These are phyloP conservation scores for Zychaea mexicana DNA, from an alignment of 371 early-diverging fungal genomes.

Conservation along the genomic window DNA sequence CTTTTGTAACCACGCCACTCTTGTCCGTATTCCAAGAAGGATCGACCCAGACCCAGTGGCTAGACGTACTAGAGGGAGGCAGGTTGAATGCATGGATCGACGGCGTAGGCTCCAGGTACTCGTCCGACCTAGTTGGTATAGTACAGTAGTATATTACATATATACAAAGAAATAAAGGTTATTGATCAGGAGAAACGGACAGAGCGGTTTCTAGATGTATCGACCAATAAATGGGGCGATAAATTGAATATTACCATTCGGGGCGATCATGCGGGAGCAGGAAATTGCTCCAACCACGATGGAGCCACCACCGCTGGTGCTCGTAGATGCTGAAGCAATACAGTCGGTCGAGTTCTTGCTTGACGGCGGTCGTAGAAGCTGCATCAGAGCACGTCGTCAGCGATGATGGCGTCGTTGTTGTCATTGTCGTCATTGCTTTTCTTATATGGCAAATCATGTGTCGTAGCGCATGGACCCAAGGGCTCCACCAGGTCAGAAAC, in stretches of 20 bases:
- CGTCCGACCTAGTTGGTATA: slow-evolving; percentile 26
- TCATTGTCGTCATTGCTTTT: background rate
- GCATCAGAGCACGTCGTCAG: background rate
- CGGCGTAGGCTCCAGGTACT: slow-evolving; percentile 24
- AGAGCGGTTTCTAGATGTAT: too few relatives aligned
- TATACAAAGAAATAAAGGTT: too few relatives aligned
- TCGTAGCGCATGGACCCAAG: slow-evolving; percentile 10
- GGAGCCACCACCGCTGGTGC: slow-evolving; percentile 38
- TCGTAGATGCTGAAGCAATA: slow-evolving; percentile 30
- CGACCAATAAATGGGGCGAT: background rate
- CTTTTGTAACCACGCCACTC: slow-evolving; percentile 3
- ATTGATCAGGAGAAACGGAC: too few relatives aligned
- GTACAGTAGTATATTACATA: background rate
- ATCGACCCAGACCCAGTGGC: slow-evolving; percentile 17
- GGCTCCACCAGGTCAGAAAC: slow-evolving; percentile 10
- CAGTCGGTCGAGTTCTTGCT: slow-evolving; percentile 9
- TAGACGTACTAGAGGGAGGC: slow-evolving; percentile 16
- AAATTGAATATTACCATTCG: slow-evolving; percentile 24
- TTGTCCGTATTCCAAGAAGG: slow-evolving; percentile 17
- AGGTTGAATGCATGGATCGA: slow-evolving; percentile 21
- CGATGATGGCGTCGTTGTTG: background rate
- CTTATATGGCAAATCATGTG: background rate
- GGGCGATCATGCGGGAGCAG: slow-evolving; percentile 29
- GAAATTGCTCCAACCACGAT: slow-evolving; percentile 24
- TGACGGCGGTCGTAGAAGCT: background rate